Percentiles rank a stretch among this genome's conserved stretches.
Conservation (phyloP, 495 filamentous ascomycete species). For the Podospora fimiseda region DNA sequence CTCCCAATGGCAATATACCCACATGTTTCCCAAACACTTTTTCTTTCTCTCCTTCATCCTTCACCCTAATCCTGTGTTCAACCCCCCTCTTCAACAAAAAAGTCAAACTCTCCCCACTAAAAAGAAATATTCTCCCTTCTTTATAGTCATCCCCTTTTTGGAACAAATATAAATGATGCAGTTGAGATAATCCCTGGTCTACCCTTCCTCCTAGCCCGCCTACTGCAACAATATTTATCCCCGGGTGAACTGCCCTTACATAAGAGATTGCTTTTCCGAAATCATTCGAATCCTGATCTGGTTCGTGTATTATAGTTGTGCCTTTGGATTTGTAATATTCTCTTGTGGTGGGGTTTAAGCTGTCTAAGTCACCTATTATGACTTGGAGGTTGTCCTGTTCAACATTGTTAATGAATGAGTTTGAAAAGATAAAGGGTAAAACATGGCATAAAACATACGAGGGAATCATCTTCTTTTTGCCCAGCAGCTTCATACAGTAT, state of each 20-base stretch:
- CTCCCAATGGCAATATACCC: slow-evolving; percentile 78
- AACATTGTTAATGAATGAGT: slow-evolving; percentile 16
- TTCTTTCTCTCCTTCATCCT: slow-evolving; percentile 29
- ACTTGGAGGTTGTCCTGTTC: slow-evolving; percentile 52
- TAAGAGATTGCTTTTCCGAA: slow-evolving; percentile 56
- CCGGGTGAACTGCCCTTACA: slow-evolving; percentile 15
- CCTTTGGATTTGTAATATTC: slow-evolving; percentile 53
- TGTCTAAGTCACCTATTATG: slow-evolving; percentile 90
- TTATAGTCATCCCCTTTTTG: slow-evolving; percentile 40
- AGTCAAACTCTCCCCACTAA: slow-evolving; percentile 71
- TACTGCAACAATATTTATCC: slow-evolving; percentile 55
- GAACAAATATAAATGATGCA: slow-evolving; percentile 69
- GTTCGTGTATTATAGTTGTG: slow-evolving; percentile 52
- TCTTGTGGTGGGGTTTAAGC: slow-evolving; percentile 51
- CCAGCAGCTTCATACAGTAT: slow-evolving; percentile 55
- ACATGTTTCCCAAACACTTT: slow-evolving; percentile 56
- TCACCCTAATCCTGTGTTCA: slow-evolving; percentile 59
- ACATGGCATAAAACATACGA: slow-evolving; percentile 14
- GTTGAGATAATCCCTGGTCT: slow-evolving; percentile 82
- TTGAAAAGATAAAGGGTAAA: background rate
- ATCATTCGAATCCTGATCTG: slow-evolving; percentile 78
- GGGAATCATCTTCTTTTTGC: slow-evolving; percentile 8
- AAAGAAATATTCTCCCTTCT: slow-evolving; percentile 54
- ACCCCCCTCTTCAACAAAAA: slow-evolving; percentile 60
- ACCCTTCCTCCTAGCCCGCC: slow-evolving; percentile 84